Base-by-base conservation (phyloP, 208 protist genomes). In the Crithidia fasciculata region DNA sequence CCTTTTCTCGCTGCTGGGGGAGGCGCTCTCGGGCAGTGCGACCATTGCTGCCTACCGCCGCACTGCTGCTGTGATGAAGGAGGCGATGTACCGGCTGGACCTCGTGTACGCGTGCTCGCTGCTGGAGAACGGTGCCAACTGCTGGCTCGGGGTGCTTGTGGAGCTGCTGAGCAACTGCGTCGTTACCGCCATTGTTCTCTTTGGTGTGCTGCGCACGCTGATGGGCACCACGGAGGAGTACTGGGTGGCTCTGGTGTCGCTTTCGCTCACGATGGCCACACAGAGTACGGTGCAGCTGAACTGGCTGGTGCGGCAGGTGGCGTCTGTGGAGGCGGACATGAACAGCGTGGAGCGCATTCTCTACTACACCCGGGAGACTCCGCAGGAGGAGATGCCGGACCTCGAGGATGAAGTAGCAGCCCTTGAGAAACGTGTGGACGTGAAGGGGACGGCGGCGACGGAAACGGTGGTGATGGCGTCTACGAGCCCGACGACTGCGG, bases 81-180 rank as follows among this genome's bases (percentile, higher is more conserved):
- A 93, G 37, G 88, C 89, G 18, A 57, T 90, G n/a, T 8, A 67
- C 8, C 69, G 86, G 28, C 70, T 98, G 8, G 90, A 96, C 58
- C 63, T 86, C 6, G 87, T 90, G 8, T 88, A 78, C 54, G 49
- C 71, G 13, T 66, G 87, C 16, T 75, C 68, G 6, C 79, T 77
- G 10, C 55, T 80, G 37, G 76, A 91, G 54, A 85, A 81, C 50
- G 47, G 52, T 16, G 61, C 72, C 43, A 88, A 97, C 50, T 69
- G 94, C n/a, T 98, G 96, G 96, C 68, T 98, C 4, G 85, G 73
- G 9, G 66, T 98, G 0, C 77, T 96, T 19, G 59, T 98, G 0
- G 95, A 98, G 67, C 76, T 94, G 19, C 54, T 98, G 41, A 96
- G 91, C 62, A 91, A 81, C 67, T 19, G 87, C 49, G 61, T 88